Evolutionary conservation across 2,329 filamentous ascomycete genomes (phyloP).

Genomic region (Dactylellina parvicollis): DNA sequence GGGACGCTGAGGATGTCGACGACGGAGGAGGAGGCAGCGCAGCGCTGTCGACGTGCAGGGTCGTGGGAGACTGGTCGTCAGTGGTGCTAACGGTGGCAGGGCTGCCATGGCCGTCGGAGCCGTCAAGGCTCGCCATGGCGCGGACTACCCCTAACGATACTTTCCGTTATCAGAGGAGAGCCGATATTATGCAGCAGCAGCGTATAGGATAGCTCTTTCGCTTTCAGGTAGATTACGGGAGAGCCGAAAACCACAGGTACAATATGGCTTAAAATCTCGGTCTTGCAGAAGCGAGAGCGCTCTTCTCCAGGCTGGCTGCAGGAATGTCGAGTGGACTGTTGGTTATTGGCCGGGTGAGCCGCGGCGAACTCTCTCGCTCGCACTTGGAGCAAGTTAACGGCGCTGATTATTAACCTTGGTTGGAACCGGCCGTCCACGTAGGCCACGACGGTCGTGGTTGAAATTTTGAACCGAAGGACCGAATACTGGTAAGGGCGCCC

Average conservation of each 20-base stretch:
- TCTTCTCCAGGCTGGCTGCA: slow-evolving; percentile 18
- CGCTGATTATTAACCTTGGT: slow-evolving; percentile 37
- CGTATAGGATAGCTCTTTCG: background rate
- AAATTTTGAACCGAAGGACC: slow-evolving; percentile 44
- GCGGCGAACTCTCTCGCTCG: slow-evolving; percentile 37
- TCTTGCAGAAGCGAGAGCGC: slow-evolving; percentile 45
- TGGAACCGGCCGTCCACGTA: background rate
- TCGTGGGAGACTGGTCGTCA: slow-evolving; percentile 22
- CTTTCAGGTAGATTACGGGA: slow-evolving; percentile 24
- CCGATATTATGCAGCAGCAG: too few relatives aligned
- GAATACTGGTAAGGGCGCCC: slow-evolving; percentile 38
- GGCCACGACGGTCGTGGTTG: slow-evolving; percentile 15
- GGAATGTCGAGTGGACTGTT: slow-evolving; percentile 28
- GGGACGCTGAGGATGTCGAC: slow-evolving; percentile 26
- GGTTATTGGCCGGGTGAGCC: slow-evolving; percentile 47
- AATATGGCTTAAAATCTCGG: slow-evolving; percentile 54
- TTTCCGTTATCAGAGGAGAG: slow-evolving; percentile 19
- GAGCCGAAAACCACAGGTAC: slow-evolving; percentile 46
- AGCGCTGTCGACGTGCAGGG: slow-evolving; percentile 7
- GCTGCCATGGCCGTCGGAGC: slow-evolving; percentile 47
- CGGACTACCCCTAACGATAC: slow-evolving; percentile 6
- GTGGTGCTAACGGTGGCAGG: slow-evolving; percentile 40
- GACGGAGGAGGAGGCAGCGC: slow-evolving; percentile 2
- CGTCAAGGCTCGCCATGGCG: slow-evolving; percentile 53
- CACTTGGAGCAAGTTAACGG: slow-evolving; percentile 12